These are phyloP conservation scores for Podospora conica DNA, from an alignment of 495 filamentous ascomycete genomes.

Conservation along the genomic window DNA sequence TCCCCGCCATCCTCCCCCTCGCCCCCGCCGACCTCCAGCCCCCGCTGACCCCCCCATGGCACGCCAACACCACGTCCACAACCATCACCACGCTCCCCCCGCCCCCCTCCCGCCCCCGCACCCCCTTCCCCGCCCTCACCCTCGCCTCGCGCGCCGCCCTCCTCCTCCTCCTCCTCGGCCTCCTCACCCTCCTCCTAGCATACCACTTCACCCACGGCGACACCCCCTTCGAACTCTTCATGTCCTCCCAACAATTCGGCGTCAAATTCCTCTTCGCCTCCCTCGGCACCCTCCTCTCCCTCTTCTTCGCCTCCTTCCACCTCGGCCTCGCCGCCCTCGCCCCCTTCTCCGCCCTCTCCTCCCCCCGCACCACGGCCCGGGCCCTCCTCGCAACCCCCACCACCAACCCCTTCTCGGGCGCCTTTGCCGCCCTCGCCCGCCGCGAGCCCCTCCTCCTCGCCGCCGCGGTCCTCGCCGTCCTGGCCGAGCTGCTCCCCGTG, in stretches of 20 bases:
- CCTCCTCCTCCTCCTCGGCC: slow-evolving; percentile 16
- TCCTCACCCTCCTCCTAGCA: slow-evolving; percentile 16
- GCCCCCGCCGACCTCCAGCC: neutral
- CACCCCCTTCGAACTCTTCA: slow-evolving; percentile 20
- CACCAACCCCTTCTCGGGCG: slow-evolving; percentile 27
- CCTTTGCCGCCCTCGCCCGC: slow-evolving; percentile 17
- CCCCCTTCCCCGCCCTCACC: slow-evolving; percentile 28
- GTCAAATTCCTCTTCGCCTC: slow-evolving; percentile 30
- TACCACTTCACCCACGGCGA: slow-evolving; percentile 24
- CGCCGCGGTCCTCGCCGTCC: slow-evolving; percentile 20
- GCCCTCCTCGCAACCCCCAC: slow-evolving; percentile 5
- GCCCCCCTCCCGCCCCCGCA: neutral
- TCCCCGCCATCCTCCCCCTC: neutral
- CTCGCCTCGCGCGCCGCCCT: slow-evolving; percentile 22
- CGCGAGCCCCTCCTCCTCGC: slow-evolving; percentile 23
- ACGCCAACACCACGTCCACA: neutral
- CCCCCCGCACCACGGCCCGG: neutral
- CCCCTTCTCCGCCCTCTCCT: neutral
- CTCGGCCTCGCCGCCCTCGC: slow-evolving; percentile 15
- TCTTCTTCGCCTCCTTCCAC: slow-evolving; percentile 32
- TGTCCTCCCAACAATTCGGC: slow-evolving; percentile 25
- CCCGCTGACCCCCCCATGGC: neutral
- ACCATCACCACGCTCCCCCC: neutral
- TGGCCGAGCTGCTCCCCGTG: slow-evolving; percentile 28
- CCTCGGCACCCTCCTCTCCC: slow-evolving; percentile 24